Evolutionary conservation across 2,329 filamentous ascomycete species (phyloP), one percentile per base, ranked within the genome.

Genomic region (Neobulgaria alba): DNA sequence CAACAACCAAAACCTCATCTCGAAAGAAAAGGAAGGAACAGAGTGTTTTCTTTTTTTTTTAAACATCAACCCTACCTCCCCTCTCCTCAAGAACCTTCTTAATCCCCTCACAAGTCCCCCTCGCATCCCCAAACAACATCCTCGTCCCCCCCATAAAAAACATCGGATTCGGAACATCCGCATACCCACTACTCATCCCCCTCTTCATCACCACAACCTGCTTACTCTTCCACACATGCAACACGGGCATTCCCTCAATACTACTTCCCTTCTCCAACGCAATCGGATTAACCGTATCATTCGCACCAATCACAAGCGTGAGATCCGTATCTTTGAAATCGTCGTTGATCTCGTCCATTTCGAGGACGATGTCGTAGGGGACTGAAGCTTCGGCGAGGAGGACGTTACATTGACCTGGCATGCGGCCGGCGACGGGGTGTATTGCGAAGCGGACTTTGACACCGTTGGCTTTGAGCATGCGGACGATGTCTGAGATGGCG

Each of bases 341-440:
- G 48, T 93, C 87, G 61, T 94, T 95, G 65, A 94, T 93, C 67
- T 95, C 88, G 53, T 94, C 88, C 87, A 94, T 94, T 64, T 95
- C 87, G 33, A 93, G 72, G 19, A 94, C 87, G 41, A 94, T 90
- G 54, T 95, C 88, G 56, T 94, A 94, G 2, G 86, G 86, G 20
- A 94, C 88, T 23, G 75, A 82, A 1, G 88, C 88, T 61, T 95
- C 88, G 0, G 88, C 88, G 10, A 94, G 76, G 2, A 95, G 69
- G 3, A 94, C 87, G 56, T 95, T 94, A 66, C 87, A 94, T 63
- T 94, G 88, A 0, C 88, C 88, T 0, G 88, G 88, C 88, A 95
- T 94, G 21, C 88, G 77, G 9, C 88, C 88, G 0, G 88, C 88
- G 19, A 94, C 87, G 0, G 87, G 87, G 57, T 94, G 87, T 51